phyloP scores from a whole-genome alignment of 2,329 filamentous ascomycete genomes.

The Beauveria sp. region DNA sequence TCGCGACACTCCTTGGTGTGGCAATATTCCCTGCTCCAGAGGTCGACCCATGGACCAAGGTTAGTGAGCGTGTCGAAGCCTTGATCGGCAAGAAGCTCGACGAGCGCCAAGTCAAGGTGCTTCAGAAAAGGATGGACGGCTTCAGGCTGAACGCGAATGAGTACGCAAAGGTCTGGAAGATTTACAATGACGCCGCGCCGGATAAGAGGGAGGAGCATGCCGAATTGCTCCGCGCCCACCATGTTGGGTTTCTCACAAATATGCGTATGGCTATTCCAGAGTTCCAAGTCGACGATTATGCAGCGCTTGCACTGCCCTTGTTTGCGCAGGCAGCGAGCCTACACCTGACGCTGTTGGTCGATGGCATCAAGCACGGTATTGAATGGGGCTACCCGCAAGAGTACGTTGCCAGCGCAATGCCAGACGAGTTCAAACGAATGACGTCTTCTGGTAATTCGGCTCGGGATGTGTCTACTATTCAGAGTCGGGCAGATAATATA shows the following conservation, averaged over 20 bases:
- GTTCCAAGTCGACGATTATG: neutral
- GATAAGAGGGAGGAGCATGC: neutral
- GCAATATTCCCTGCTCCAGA: neutral
- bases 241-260: neutral
- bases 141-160: neutral
- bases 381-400: neutral
- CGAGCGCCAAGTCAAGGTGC: neutral
- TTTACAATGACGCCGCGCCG: neutral
- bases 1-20: neutral
- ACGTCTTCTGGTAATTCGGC: neutral
- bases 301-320: neutral
- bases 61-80: neutral
- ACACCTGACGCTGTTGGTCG: neutral
- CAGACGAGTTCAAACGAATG: neutral
- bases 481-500: neutral
- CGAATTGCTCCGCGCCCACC: neutral
- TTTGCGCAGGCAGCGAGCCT: neutral
- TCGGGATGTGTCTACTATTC: neutral
- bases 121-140: neutral
- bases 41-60: neutral
- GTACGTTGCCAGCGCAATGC: neutral
- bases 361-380: neutral
- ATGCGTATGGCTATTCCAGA: neutral
- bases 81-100: neutral
- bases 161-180: neutral